Evolutionary conservation across 306 rosid species (phyloP).

Genomic region (Vigna radiata): DNA sequence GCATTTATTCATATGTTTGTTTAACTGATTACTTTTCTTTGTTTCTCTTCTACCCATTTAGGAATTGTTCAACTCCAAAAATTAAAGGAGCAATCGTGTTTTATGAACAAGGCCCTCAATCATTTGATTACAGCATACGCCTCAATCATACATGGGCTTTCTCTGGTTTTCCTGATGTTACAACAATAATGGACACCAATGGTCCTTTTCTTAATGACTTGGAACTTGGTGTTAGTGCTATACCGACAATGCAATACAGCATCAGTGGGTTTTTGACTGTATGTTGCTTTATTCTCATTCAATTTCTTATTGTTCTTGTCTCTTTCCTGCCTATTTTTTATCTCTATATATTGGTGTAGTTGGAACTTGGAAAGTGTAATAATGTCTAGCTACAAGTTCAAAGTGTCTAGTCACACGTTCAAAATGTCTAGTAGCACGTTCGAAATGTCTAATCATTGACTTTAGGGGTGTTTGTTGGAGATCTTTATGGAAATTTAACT

Average conservation of each 20-base stretch:
- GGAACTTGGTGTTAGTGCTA: conserved; percentile 73
- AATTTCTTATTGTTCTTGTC: conserved; percentile 25
- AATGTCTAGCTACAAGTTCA: too few species aligned
- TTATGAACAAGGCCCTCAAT: conserved; percentile 84
- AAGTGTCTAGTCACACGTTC: too few species aligned
- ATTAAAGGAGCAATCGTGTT: conserved; percentile 92
- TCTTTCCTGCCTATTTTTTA: neutral
- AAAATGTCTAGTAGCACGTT: too few species aligned
- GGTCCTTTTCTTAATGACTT: conserved; percentile 92
- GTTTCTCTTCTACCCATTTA: conserved; percentile 51
- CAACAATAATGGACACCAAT: conserved; percentile 90
- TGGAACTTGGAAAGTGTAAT: neutral
- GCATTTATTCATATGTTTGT: conserved; percentile 3
- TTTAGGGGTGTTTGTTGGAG: too few species aligned
- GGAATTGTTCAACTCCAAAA: conserved; percentile 87
- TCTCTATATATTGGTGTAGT: neutral
- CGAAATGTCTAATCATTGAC: too few species aligned
- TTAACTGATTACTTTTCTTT: conserved; percentile 39
- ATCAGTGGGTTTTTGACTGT: conserved; percentile 95
- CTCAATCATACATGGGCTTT: conserved; percentile 99
- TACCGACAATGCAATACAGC: conserved; percentile 97
- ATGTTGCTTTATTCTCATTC: conserved; percentile 51
- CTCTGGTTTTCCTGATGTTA: conserved; percentile 95
- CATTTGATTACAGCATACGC: conserved; percentile 91
- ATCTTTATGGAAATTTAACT: too few species aligned